phyloP scores from a whole-genome alignment of 176 grass and related monocot genomes.

The Echinochloa phyllopogon region DNA sequence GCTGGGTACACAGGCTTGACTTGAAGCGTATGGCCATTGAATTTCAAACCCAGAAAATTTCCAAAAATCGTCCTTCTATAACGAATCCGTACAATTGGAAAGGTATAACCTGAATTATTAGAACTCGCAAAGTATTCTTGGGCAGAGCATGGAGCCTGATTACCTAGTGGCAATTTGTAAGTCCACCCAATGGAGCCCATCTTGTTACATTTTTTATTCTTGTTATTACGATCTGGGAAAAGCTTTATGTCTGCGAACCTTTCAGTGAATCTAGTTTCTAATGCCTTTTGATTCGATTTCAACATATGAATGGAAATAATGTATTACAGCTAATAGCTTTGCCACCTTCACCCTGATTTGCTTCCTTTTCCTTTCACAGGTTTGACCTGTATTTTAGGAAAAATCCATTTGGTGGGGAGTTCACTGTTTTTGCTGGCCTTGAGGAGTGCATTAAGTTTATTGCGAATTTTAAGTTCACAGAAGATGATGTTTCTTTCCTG shows the following conservation, averaged over 20 bases:
- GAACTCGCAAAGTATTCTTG: neutral
- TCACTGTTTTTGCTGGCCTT: constrained; percentile 95
- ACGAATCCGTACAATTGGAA: neutral
- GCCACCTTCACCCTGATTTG: constrained; percentile 29
- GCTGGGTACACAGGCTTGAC: neutral
- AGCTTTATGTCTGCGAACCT: neutral
- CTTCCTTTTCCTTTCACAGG: constrained; percentile 59
- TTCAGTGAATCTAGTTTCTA: neutral
- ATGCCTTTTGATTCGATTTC: neutral
- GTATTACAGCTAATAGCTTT: constrained; percentile 25
- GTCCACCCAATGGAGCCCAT: neutral
- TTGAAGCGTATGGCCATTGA: neutral
- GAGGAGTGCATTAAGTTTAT: constrained; percentile 97
- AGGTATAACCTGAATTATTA: neutral
- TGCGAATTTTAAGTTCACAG: constrained; percentile 88
- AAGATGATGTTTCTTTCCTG: constrained; percentile 82
- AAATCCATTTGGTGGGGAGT: constrained; percentile 97
- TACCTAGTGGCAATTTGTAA: neutral
- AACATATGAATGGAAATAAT: constrained; percentile 22
- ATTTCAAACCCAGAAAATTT: neutral
- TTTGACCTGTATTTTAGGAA: constrained; percentile 98
- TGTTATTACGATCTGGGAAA: neutral
- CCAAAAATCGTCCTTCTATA: neutral
- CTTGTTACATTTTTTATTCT: constrained; percentile 14
- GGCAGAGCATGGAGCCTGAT: neutral